Evolutionary conservation across 2,329 filamentous ascomycete genomes (phyloP).

Genomic region (Didymella sp.): DNA sequence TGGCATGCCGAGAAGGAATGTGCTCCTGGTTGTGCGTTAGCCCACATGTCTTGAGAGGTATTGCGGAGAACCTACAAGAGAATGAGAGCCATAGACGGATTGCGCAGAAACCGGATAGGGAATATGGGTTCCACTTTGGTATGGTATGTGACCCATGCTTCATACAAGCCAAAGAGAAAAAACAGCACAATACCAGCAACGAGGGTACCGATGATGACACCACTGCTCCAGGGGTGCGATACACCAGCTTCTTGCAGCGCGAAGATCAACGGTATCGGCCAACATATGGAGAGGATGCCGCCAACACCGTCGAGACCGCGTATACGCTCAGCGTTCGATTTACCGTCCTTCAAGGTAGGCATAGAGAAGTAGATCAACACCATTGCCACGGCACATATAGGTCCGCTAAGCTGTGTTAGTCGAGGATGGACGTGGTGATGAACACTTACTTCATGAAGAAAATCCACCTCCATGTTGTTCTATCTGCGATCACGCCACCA

Average conservation of each 20-base stretch:
- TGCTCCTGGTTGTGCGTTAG: slow-evolving; percentile 23
- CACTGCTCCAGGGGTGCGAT: slow-evolving; percentile 34
- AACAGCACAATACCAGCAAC: slow-evolving; percentile 35
- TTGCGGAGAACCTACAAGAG: slow-evolving; percentile 27
- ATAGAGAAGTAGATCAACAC: slow-evolving; percentile 37
- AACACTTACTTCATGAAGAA: slow-evolving; percentile 55
- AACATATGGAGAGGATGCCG: slow-evolving; percentile 39
- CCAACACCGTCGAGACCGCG: slow-evolving; percentile 38
- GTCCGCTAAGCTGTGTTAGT: slow-evolving; percentile 25
- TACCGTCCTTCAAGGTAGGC: slow-evolving; percentile 35
- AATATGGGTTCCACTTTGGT: slow-evolving; percentile 39
- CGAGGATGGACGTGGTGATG: not conserved
- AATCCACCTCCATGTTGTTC: slow-evolving; percentile 56
- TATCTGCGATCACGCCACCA: slow-evolving; percentile 53
- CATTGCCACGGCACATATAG: slow-evolving; percentile 34
- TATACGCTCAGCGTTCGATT: slow-evolving; percentile 37
- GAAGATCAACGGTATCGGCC: slow-evolving; percentile 44
- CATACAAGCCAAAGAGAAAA: slow-evolving; percentile 37
- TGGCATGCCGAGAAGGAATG: slow-evolving; percentile 40
- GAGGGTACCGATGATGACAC: slow-evolving; percentile 40
- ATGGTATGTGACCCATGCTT: slow-evolving; percentile 37
- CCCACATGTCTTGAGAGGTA: not conserved
- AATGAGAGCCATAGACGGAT: slow-evolving; percentile 32
- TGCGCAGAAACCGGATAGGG: slow-evolving; percentile 36
- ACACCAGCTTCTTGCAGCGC: slow-evolving; percentile 43